Percentiles rank a stretch among this genome's conserved stretches.
Conservation (phyloP, 2,329 filamentous ascomycete species). For the Nakataea oryzae region DNA sequence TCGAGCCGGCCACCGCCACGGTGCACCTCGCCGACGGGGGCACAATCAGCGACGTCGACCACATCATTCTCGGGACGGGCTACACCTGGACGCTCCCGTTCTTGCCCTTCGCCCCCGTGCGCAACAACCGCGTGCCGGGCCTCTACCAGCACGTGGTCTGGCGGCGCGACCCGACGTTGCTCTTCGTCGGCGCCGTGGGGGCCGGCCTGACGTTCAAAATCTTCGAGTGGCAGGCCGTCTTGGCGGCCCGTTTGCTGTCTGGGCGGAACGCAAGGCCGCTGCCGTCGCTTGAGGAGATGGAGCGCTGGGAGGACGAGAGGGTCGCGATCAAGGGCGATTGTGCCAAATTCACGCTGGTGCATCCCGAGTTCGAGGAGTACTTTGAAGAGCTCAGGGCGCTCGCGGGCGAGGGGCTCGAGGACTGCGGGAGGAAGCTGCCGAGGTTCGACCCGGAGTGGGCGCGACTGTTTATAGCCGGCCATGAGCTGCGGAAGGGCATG, state of each 20-base stretch:
- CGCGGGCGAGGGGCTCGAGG: not conserved
- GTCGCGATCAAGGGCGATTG: not conserved
- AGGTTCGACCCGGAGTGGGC: constrained; percentile 5
- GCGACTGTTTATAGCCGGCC: constrained; percentile 6
- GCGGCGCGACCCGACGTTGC: constrained; percentile 39
- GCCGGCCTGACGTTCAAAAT: constrained; percentile 56
- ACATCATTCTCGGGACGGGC: constrained; percentile 57
- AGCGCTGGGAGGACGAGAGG: constrained; percentile 37
- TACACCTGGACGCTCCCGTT: constrained; percentile 56
- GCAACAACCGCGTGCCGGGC: constrained; percentile 43
- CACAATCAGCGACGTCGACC: constrained; percentile 41
- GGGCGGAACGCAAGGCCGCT: constrained; percentile 32
- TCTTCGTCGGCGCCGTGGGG: constrained; percentile 47
- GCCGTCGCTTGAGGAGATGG: constrained; percentile 36
- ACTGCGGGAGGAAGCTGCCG: not conserved
- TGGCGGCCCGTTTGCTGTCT: constrained; percentile 47
- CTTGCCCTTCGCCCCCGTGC: constrained; percentile 36
- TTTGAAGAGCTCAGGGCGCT: constrained; percentile 1
- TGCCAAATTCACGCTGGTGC: not conserved
- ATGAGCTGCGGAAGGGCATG: constrained; percentile 8
- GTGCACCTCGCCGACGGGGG: constrained; percentile 48
- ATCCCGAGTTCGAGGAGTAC: not conserved
- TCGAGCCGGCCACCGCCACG: constrained; percentile 9
- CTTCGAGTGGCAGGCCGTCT: constrained; percentile 59
- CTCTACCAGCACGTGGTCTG: constrained; percentile 50